Conservation (phyloP, 2,329 filamentous ascomycete species). For the Colletotrichum agaves region DNA sequence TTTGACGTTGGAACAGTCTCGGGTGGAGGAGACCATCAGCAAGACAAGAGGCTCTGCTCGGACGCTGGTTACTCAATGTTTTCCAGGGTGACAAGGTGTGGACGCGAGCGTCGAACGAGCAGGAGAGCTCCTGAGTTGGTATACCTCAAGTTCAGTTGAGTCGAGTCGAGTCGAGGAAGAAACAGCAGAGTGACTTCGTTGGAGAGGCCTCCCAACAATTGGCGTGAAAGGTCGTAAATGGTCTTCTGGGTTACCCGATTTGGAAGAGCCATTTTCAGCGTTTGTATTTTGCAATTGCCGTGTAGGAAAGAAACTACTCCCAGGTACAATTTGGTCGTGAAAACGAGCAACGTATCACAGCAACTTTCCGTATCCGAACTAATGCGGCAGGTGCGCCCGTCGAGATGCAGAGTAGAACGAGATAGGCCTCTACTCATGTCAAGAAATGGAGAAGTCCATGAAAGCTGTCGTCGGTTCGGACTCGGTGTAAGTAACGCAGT, state of each 20-base stretch:
- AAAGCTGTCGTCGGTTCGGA: background rate
- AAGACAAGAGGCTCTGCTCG: constrained; percentile 27
- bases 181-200: background rate
- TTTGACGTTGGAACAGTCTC: constrained; percentile 33
- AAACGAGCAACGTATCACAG: background rate
- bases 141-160: too few species aligned
- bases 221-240: constrained; percentile 2
- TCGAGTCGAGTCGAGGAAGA: background rate
- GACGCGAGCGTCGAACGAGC: background rate
- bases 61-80: constrained; percentile 5
- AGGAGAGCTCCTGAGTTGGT: background rate
- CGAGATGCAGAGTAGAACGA: constrained; percentile 1
- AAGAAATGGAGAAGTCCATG: background rate
- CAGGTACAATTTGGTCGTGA: background rate
- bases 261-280: constrained; percentile 10
- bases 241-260: constrained; percentile 15
- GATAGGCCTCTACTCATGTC: constrained; percentile 17
- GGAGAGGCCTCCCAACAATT: background rate
- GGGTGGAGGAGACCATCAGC: constrained; percentile 24
- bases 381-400: constrained; percentile 16
- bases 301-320: background rate
- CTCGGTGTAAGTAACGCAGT: background rate
- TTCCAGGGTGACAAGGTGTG: background rate
- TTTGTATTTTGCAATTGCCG: background rate
- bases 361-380: constrained; percentile 3